phyloP scores from a whole-genome alignment of 1,284 basidiomycete species.

The Hortiboletus rubellus region DNA sequence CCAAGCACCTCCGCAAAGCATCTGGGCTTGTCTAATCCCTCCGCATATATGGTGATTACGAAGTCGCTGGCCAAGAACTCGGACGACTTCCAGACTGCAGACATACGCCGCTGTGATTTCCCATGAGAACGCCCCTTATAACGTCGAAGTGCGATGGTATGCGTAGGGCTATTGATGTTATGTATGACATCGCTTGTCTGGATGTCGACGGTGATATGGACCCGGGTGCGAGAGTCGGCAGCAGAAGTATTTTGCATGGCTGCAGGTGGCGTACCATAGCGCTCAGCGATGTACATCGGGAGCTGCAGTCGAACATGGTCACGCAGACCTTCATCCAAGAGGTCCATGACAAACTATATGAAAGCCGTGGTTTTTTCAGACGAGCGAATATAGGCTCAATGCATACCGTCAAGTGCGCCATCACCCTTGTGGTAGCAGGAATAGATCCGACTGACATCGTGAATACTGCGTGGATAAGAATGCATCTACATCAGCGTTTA shows the following conservation, averaged over 20 bases:
- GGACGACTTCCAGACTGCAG: slow-evolving; percentile 38
- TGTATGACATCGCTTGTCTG: slow-evolving; percentile 47
- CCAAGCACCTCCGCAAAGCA: slow-evolving; percentile 52
- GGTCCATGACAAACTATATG: slow-evolving; percentile 38
- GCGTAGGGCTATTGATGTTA: slow-evolving; percentile 43
- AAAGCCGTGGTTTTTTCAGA: not conserved
- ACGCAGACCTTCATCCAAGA: slow-evolving; percentile 47
- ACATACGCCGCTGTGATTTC: slow-evolving; percentile 43
- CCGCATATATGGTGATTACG: slow-evolving; percentile 45
- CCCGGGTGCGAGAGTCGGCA: slow-evolving; percentile 34
- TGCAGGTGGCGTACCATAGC: slow-evolving; percentile 48
- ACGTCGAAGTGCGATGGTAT: slow-evolving; percentile 35
- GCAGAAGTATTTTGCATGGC: slow-evolving; percentile 36
- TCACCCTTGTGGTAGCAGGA: slow-evolving; percentile 41
- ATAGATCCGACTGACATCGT: slow-evolving; percentile 57
- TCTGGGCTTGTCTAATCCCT: slow-evolving; percentile 49
- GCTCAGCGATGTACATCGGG: slow-evolving; percentile 48
- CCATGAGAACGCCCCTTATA: slow-evolving; percentile 38
- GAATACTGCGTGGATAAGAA: slow-evolving; percentile 43
- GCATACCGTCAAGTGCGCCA: slow-evolving; percentile 45
- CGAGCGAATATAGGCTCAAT: not conserved
- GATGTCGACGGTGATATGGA: slow-evolving; percentile 46
- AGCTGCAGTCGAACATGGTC: slow-evolving; percentile 53
- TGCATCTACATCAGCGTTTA: not conserved
- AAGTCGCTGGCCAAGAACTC: slow-evolving; percentile 48